Evolutionary conservation across 495 filamentous ascomycete genomes (phyloP), one percentile per base, ranked within the genome.

Genomic region (Penicillium canariense): DNA sequence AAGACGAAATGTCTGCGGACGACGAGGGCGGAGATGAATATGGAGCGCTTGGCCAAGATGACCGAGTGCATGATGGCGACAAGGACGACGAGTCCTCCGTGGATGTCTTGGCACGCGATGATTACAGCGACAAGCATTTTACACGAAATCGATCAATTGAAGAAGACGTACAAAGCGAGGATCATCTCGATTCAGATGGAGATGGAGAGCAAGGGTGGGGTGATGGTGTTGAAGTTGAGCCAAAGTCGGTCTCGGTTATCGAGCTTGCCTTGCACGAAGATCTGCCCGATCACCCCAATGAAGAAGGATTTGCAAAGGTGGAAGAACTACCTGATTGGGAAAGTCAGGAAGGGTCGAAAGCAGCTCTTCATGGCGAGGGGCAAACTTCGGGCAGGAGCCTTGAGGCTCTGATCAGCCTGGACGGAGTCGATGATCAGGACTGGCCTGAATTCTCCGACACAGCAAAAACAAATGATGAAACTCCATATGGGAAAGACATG

Each of bases 81-180:
- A 60, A 56, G 20, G 50, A 66, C 12, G 55, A 56, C 11, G 62
- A 66, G 28, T 58, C 52, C 4, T 28, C 53, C 11, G 54, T 61
- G 4, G 60, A 65, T 32, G 48, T 52, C 18, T 27, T 49, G 28
- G 52, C 47, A 7, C 47, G 15, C 45, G 56, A 52, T 35, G 31
- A 54, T 27, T 36, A 45, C 48, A 31, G 5, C n/a, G 15, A 34
- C 3, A 18, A 39, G 12, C 18, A 18, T 30, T 51, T 14, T n/a
- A 31, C 8, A 8, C 38, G 27, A 30, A 35, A 42, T 42, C n/a
- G 4, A 5, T 25, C 38, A 9, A 12, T 5, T 7, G 20, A 42
- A 12, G 38, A 42, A 25, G 38, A 12, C 5, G 11, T 3, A 35
- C 15, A 52, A 15, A 25, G 26, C 43, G n/a, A 42, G 20, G 20